A percentile compares a stretch with the other conserved stretches of the same genome.
These are phyloP conservation scores for Dentipellis sp. DNA, from an alignment of 768 basidiomycete species.

Conservation along the genomic window DNA sequence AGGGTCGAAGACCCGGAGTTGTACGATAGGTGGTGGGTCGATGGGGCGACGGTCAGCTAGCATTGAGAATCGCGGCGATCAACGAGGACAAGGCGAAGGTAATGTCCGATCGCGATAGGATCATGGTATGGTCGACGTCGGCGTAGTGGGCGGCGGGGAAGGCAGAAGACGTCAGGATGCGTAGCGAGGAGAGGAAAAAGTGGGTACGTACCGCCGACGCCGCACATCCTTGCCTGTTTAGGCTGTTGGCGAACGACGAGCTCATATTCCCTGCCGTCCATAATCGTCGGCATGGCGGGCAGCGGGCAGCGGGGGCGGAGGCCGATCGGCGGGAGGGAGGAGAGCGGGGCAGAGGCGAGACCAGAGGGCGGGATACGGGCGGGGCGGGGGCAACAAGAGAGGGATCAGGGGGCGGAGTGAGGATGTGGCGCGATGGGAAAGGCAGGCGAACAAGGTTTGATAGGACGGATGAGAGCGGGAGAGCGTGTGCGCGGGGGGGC, in stretches of 20 bases:
- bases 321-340: too few relatives aligned
- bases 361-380: slow-evolving; percentile 3
- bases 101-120: too few relatives aligned
- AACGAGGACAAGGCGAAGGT: too few relatives aligned
- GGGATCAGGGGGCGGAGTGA: slow-evolving; percentile 14
- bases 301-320: slow-evolving; percentile 3
- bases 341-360: slow-evolving; percentile 8
- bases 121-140: too few relatives aligned
- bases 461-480: not conserved
- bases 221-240: slow-evolving; percentile 87
- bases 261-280: slow-evolving; percentile 56
- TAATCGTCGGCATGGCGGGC: slow-evolving; percentile 1
- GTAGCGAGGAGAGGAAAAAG: not conserved
- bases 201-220: slow-evolving; percentile 61
- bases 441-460: not conserved
- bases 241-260: slow-evolving; percentile 85
- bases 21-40: slow-evolving; percentile 95
- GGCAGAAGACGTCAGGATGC: not conserved
- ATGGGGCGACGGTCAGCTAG: slow-evolving; percentile 90
- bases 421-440: slow-evolving; percentile 8
- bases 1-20: slow-evolving; percentile 79
- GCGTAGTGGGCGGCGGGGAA: too few relatives aligned
- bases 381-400: too few relatives aligned
- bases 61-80: too few relatives aligned
- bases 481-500: not conserved